phyloP scores from a whole-genome alignment of 2,329 filamentous ascomycete genomes.

The Ilyonectria robusta region DNA sequence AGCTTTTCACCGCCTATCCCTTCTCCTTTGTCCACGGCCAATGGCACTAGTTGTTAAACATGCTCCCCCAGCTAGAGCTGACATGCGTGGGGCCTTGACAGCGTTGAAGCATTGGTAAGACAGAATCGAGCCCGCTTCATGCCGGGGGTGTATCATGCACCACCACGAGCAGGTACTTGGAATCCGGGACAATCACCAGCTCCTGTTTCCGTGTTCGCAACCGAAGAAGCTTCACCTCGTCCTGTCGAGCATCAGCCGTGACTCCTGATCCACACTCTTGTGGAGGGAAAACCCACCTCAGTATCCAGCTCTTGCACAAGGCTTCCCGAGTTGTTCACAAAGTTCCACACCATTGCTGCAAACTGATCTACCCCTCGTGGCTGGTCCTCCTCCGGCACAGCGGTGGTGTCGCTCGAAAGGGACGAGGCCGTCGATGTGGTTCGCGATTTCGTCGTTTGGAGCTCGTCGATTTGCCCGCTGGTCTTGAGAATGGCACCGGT shows the following conservation, averaged over 20 bases:
- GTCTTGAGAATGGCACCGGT: slow-evolving; percentile 83
- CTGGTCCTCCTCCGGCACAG: slow-evolving; percentile 60
- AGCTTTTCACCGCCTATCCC: slow-evolving; percentile 29
- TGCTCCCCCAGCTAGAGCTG: slow-evolving; percentile 29
- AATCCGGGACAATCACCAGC: slow-evolving; percentile 85
- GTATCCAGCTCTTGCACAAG: slow-evolving; percentile 81
- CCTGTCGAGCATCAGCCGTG: slow-evolving; percentile 60
- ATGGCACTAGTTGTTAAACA: slow-evolving; percentile 27
- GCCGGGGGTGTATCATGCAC: slow-evolving; percentile 85
- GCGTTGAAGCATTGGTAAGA: slow-evolving; percentile 37
- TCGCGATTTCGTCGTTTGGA: slow-evolving; percentile 59
- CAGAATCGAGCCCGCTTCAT: slow-evolving; percentile 51
- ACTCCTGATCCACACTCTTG: slow-evolving; percentile 17
- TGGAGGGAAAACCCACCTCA: slow-evolving; percentile 64
- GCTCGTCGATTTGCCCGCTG: slow-evolving; percentile 76
- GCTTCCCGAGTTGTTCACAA: slow-evolving; percentile 77
- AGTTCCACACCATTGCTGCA: slow-evolving; percentile 82
- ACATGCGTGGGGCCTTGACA: slow-evolving; percentile 26
- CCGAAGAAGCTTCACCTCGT: slow-evolving; percentile 82
- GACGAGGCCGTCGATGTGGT: slow-evolving; percentile 55
- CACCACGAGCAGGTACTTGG: slow-evolving; percentile 83
- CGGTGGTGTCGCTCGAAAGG: slow-evolving; percentile 62
- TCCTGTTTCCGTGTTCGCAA: slow-evolving; percentile 89
- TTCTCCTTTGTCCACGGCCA: slow-evolving; percentile 22
- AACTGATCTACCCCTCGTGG: slow-evolving; percentile 79